Base-by-base conservation (phyloP, 306 rosid genomes). In the Morella rubra region DNA sequence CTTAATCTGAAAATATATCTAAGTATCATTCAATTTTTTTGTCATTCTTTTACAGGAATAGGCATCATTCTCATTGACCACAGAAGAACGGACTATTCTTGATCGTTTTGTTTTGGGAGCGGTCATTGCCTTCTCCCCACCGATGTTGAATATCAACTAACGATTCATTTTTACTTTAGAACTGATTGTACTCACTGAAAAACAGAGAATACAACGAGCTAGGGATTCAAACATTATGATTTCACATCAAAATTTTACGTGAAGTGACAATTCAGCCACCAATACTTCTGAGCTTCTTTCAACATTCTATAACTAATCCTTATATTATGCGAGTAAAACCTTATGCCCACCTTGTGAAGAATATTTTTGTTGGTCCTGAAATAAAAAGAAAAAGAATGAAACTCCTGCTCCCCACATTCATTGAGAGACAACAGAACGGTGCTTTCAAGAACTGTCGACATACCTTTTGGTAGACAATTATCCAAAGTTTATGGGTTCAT, bases 31-130 rank as follows among this genome's bases (percentile, higher is more conserved):
- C 50, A 55, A 80, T 72, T 81, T 80, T 83, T 85, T 84, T 70
- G 87, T 73, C 80, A 87, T 91, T 89, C 93, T 82, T 88, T 88
- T 68, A 81, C 81, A 88, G 85, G 76, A 73, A 71, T 89, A 78
- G 84, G 81, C 82, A 73, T 81, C 90, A 79, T 71, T 86, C 84
- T 82, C 79, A 72, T 77, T 77, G 69, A 80, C 40, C 81, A 70
- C 81, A 84, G 91, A 81, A 81, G 77, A 78, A 81, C 85, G 85
- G 78, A 71, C 55, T 71, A 73, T 79, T 85, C 86, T 83, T 81
- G 69, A 71, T 83, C 83, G 59, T 81, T 80, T 87, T 85, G 86
- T 84, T 70, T 73, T 54, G 73, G 78, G 86, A 70, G 86, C 84
- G 77, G 83, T 85, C 83, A 79, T 86, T 87, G 81, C 82, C 67